Evolutionary conservation across 2,329 filamentous ascomycete species (phyloP).

Genomic region (Trichophyton equinum): DNA sequence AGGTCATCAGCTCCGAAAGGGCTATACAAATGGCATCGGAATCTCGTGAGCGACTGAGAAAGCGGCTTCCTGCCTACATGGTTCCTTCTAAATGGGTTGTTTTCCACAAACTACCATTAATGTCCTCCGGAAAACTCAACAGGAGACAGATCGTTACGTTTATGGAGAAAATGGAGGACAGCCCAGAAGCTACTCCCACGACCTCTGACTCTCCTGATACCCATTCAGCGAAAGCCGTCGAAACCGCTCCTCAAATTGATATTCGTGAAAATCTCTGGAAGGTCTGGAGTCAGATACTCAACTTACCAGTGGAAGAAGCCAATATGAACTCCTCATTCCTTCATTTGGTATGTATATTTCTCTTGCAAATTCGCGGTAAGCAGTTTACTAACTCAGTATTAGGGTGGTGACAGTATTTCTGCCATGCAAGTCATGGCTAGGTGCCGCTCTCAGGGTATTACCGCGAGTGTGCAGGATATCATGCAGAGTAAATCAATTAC

Average conservation of each 20-base stretch:
- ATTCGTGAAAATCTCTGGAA: slow-evolving; percentile 9
- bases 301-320: slow-evolving; percentile 13
- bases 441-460: slow-evolving; percentile 12
- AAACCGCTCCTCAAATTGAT: slow-evolving; percentile 2
- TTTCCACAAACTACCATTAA: slow-evolving; percentile 15
- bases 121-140: slow-evolving; percentile 18
- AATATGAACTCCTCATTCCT: slow-evolving; percentile 21
- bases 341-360: slow-evolving; percentile 12
- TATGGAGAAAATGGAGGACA: slow-evolving; percentile 8
- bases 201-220: neutral
- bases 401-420: slow-evolving; percentile 21
- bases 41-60: slow-evolving; percentile 11
- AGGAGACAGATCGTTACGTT: slow-evolving; percentile 15
- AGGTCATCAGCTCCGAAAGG: slow-evolving; percentile 6
- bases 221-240: neutral
- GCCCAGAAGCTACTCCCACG: neutral
- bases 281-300: slow-evolving; percentile 17
- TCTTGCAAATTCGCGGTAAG: slow-evolving; percentile 6
- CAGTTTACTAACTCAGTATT: slow-evolving; percentile 6
- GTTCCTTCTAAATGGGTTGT: slow-evolving; percentile 17
- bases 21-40: slow-evolving; percentile 1
- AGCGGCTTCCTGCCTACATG: slow-evolving; percentile 18
- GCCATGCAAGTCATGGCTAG: slow-evolving; percentile 18
- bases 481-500: slow-evolving; percentile 12
- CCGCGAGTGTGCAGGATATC: slow-evolving; percentile 14